These are phyloP conservation scores for Neurospora sp. DNA, from an alignment of 495 filamentous ascomycete species.

Conservation along the genomic window DNA sequence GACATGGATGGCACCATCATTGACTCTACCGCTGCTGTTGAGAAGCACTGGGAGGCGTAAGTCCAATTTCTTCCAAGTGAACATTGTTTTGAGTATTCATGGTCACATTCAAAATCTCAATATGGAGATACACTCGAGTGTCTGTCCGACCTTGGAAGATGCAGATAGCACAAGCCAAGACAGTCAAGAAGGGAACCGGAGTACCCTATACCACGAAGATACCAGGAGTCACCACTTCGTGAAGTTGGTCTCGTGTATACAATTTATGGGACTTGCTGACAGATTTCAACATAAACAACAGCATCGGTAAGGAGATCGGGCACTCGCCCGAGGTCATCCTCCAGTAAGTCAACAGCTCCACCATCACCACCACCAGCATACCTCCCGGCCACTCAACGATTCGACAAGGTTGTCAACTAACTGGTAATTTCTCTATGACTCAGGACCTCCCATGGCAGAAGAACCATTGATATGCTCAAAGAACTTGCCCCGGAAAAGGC, in stretches of 20 bases:
- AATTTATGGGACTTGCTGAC: neutral
- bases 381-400: neutral
- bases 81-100: neutral
- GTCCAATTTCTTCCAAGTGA: neutral
- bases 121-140: neutral
- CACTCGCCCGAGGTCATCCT: constrained; percentile 75
- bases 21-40: constrained; percentile 71
- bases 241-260: neutral
- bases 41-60: constrained; percentile 86
- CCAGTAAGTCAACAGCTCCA: constrained; percentile 22
- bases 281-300: constrained; percentile 20
- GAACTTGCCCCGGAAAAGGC: constrained; percentile 70
- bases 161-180: neutral
- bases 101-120: neutral
- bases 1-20: constrained; percentile 89
- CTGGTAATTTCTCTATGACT: neutral
- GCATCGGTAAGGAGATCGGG: constrained; percentile 71
- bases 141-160: neutral
- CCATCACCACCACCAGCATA: neutral
- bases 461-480: constrained; percentile 70
- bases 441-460: constrained; percentile 72
- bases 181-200: neutral
- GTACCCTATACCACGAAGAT: neutral
- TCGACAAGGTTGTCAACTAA: neutral
- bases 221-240: neutral